Evolutionary conservation across 495 filamentous ascomycete species (phyloP).

Genomic region (Aspergillus cavernicola): DNA sequence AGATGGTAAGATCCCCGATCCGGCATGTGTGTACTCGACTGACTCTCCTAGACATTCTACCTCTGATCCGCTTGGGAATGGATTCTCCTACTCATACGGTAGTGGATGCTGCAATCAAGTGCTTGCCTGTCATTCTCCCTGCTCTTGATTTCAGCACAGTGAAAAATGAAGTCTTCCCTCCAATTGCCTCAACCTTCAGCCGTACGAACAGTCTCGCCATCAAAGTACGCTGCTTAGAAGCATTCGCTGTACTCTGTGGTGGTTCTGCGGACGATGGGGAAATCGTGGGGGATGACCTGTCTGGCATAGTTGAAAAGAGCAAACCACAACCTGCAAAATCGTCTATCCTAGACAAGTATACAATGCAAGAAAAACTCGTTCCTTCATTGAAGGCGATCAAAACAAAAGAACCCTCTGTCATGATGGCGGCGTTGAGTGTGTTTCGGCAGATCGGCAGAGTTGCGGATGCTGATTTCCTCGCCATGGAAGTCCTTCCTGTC

Average conservation of each 20-base stretch:
- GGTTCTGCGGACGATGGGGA: constrained; percentile 48
- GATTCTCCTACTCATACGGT: constrained; percentile 86
- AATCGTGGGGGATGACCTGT: constrained; percentile 60
- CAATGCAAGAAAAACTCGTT: constrained; percentile 93
- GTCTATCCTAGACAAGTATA: constrained; percentile 91
- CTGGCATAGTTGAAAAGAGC: constrained; percentile 53
- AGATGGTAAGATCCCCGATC: constrained; percentile 56
- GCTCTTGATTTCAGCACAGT: constrained; percentile 92
- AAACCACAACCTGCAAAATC: constrained; percentile 55
- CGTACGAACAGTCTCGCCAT: constrained; percentile 90
- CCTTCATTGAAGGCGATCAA: constrained; percentile 90
- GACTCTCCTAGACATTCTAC: constrained; percentile 65
- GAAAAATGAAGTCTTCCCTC: constrained; percentile 91
- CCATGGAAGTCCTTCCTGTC: constrained; percentile 82
- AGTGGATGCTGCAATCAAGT: constrained; percentile 77
- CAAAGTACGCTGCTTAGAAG: constrained; percentile 86
- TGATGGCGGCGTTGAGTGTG: constrained; percentile 88
- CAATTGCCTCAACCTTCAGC: constrained; percentile 83
- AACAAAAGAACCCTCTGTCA: constrained; percentile 94
- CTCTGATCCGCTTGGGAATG: constrained; percentile 73
- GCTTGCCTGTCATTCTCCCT: constrained; percentile 68
- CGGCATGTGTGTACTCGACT: background rate
- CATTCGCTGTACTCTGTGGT: constrained; percentile 85
- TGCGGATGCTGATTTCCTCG: constrained; percentile 89
- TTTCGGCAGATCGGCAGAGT: constrained; percentile 75